Evolutionary conservation across 345 rosid species (phyloP).

Genomic region (Crucihimalaya himalaica): DNA sequence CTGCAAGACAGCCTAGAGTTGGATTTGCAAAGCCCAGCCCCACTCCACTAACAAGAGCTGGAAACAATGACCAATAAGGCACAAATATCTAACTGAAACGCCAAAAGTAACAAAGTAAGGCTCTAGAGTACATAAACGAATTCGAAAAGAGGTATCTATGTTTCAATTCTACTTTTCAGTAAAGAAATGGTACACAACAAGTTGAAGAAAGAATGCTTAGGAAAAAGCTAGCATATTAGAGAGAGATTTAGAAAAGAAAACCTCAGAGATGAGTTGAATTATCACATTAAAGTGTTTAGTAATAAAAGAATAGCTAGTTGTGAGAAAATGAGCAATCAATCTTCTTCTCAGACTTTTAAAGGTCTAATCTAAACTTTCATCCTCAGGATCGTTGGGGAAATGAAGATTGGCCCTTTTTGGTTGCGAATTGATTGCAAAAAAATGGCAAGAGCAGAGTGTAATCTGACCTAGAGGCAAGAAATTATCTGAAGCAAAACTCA

Average conservation of each 20-base stretch:
- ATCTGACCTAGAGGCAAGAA: slow-evolving; percentile 78
- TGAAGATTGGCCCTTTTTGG: not conserved
- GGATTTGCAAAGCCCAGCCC: slow-evolving; percentile 83
- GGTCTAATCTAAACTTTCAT: not conserved
- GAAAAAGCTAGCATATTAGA: too few relatives aligned
- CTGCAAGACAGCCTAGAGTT: slow-evolving; percentile 79
- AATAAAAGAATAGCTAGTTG: too few relatives aligned
- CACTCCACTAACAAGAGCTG: slow-evolving; percentile 89
- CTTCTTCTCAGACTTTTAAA: not conserved
- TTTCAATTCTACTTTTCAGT: not conserved
- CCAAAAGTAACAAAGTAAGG: not conserved
- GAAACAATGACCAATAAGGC: slow-evolving; percentile 22
- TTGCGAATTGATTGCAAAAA: not conserved
- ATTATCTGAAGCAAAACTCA: slow-evolving; percentile 54
- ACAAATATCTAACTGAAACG: slow-evolving; percentile 3
- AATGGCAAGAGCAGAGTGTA: not conserved
- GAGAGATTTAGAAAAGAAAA: too few relatives aligned
- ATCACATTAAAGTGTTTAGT: not conserved
- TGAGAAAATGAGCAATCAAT: too few relatives aligned
- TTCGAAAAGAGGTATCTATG: too few relatives aligned
- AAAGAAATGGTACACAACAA: too few relatives aligned
- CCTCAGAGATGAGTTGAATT: not conserved
- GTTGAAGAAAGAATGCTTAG: too few relatives aligned
- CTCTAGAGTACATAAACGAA: not conserved
- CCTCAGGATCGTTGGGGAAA: not conserved